Percentiles rank a stretch among this genome's conserved stretches.
Evolutionary conservation across 192 early-diverging fungal species (phyloP).

Genomic region (Mortierella antarctica): DNA sequence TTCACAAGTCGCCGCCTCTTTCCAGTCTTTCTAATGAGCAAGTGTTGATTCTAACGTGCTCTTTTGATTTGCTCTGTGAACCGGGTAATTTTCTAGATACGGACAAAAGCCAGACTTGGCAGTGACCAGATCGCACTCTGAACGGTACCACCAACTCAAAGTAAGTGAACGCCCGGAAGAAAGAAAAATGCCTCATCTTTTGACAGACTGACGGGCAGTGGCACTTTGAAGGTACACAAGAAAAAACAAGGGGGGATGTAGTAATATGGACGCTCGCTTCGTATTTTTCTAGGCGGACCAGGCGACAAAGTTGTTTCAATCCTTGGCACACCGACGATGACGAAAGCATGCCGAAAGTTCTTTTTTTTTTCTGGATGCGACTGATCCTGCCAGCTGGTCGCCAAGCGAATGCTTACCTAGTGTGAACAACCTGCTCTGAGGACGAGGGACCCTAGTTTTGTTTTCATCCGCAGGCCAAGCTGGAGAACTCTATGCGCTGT

Average conservation of each 20-base stretch:
- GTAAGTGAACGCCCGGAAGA: constrained; percentile 13
- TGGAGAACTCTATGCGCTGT: no score
- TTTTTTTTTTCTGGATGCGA: no score
- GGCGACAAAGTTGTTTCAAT: constrained; percentile 44
- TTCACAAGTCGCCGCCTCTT: neutral
- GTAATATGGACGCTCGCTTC: neutral
- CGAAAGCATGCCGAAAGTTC: neutral
- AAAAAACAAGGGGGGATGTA: neutral
- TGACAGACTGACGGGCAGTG: constrained; percentile 26
- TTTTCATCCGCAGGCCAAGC: no score
- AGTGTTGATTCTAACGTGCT: neutral
- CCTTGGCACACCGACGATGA: constrained; percentile 54
- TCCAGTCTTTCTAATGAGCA: neutral
- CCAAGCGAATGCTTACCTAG: no score
- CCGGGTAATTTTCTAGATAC: constrained; percentile 18
- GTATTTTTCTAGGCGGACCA: constrained; percentile 34
- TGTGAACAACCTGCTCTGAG: no score
- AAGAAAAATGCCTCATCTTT: constrained; percentile 37
- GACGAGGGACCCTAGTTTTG: no score
- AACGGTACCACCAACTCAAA: constrained; percentile 48
- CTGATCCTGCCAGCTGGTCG: no score
- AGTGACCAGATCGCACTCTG: constrained; percentile 31
- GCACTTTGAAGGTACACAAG: constrained; percentile 12
- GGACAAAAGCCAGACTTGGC: constrained; percentile 22
- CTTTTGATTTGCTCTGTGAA: neutral